Evolutionary conservation across 2,329 filamentous ascomycete genomes (phyloP).

Genomic region (Chaetomium globosum): DNA sequence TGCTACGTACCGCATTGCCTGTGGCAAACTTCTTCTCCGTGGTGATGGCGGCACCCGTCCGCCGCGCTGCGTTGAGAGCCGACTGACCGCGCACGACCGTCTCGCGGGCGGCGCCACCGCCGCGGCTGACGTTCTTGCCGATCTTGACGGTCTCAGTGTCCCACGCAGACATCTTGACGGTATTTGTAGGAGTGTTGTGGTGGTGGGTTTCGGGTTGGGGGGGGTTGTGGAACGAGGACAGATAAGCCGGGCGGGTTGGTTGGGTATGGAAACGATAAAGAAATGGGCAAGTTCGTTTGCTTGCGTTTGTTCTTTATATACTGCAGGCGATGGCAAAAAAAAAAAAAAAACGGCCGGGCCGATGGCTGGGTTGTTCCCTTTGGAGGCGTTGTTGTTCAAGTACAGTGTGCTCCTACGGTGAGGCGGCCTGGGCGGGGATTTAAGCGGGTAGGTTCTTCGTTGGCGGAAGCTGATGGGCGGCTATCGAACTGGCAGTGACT

Average conservation of each 20-base stretch:
- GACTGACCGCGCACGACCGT: slow-evolving; percentile 83
- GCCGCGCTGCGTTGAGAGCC: slow-evolving; percentile 85
- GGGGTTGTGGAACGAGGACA: slow-evolving; percentile 12
- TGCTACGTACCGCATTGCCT: slow-evolving; percentile 71
- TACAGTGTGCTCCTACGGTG: slow-evolving; percentile 7
- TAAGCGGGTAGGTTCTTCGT: slow-evolving; percentile 21
- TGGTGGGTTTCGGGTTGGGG: slow-evolving; percentile 17
- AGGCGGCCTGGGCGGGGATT: slow-evolving; percentile 29
- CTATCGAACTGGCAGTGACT: slow-evolving; percentile 42
- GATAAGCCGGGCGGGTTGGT: slow-evolving; percentile 13
- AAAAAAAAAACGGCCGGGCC: slow-evolving; percentile 19
- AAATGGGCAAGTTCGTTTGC: slow-evolving; percentile 6
- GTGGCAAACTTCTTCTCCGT: slow-evolving; percentile 90
- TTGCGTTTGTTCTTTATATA: slow-evolving; percentile 14
- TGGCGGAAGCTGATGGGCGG: slow-evolving; percentile 41
- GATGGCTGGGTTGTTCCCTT: slow-evolving; percentile 13
- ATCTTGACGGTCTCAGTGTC: slow-evolving; percentile 85
- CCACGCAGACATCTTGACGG: slow-evolving; percentile 72
- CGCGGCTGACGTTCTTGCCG: slow-evolving; percentile 77
- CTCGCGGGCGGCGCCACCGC: slow-evolving; percentile 70
- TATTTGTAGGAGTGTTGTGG: slow-evolving; percentile 35
- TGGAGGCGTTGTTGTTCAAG: slow-evolving; percentile 22
- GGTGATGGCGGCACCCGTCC: slow-evolving; percentile 71
- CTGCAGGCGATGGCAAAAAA: slow-evolving; percentile 11
- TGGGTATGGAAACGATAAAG: slow-evolving; percentile 11